Conservation (phyloP, 495 filamentous ascomycete species). For the Cladorrhinum samala region DNA sequence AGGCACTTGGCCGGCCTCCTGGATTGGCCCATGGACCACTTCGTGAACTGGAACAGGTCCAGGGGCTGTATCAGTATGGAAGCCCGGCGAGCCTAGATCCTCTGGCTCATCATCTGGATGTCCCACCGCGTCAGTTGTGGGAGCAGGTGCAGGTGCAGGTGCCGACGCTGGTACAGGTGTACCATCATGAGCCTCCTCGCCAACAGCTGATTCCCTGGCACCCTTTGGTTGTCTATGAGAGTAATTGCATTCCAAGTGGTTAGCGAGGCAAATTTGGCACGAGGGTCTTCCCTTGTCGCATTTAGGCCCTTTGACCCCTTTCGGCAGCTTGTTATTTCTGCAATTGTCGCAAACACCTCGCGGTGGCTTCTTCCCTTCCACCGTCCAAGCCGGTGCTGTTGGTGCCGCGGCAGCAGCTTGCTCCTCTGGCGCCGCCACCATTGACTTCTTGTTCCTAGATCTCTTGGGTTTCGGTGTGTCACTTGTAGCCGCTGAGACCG, state of each 20-base stretch:
- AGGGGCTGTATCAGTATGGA: slow-evolving; percentile 6
- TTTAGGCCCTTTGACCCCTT: slow-evolving; percentile 17
- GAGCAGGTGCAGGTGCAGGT: neutral
- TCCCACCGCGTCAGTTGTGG: slow-evolving; percentile 6
- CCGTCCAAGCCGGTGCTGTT: neutral
- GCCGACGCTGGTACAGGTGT: neutral
- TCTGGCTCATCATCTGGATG: slow-evolving; percentile 23
- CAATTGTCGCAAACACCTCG: slow-evolving; percentile 37
- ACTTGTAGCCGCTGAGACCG: slow-evolving; percentile 2
- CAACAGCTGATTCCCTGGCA: slow-evolving; percentile 3
- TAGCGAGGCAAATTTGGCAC: slow-evolving; percentile 30
- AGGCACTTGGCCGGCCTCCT: slow-evolving; percentile 8
- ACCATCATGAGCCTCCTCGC: slow-evolving; percentile 1
- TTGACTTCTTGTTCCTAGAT: slow-evolving; percentile 25
- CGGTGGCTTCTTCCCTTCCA: slow-evolving; percentile 18
- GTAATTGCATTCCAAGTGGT: slow-evolving; percentile 31
- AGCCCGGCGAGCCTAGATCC: slow-evolving; percentile 25
- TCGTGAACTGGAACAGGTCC: neutral
- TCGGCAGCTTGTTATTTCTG: slow-evolving; percentile 14
- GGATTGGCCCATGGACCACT: neutral
- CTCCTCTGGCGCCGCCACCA: slow-evolving; percentile 11
- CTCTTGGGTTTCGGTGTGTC: slow-evolving; percentile 17
- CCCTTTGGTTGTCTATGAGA: slow-evolving; percentile 20
- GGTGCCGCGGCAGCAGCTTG: slow-evolving; percentile 11
- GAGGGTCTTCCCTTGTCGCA: slow-evolving; percentile 37